Evolutionary conservation across 805 yeast species (phyloP), one percentile per base, ranked within the genome.

Genomic region (Maudiozyma pseudohumilis): DNA sequence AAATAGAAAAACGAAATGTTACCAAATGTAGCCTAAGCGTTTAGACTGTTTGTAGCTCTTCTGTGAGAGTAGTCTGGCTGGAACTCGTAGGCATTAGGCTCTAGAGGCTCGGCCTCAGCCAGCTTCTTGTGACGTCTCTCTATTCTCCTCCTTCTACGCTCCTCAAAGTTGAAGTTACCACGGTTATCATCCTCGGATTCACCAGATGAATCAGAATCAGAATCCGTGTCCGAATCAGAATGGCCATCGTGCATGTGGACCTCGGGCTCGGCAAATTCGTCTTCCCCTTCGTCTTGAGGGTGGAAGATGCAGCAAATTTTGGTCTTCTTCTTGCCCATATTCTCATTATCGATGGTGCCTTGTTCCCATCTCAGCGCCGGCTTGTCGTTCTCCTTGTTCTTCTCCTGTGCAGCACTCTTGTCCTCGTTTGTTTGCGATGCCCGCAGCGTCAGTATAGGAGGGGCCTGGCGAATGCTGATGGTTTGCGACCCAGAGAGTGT

Each of bases 281-380:
- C 44, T 12, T 40, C 72, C n/a, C n/a, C n/a, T 38, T 69, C 71
- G 17, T 67, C 64, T 36, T 83, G 77, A 40, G 96, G 92, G 66
- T 88, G 81, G 66, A 75, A 83, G 8, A 84, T 83, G 47, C 94
- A 83, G 51, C 94, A 84, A n/a, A 83, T 80, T 59, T 89, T 89
- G 10, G 95, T 75, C 55, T 86, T 87, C 65, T 92, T 92, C 64
- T 75, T 84, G 53, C 80, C 73, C 82, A 92, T 67, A 53, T 82
- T 61, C 61, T 89, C 98, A 56, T 89, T 89, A 57, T 89, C 97
- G 4, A 92, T 69, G 3, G 85, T 88, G 32, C 79, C 94, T 26
- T 80, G 83, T 6, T 78, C 68, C 96, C 96, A 89, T 36, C 76
- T 68, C 0, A 89, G 96, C 29, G 72, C 68, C 10, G 76, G 24